Evolutionary conservation across 495 filamentous ascomycete genomes (phyloP).

Genomic region (Bryoglossum gracile): DNA sequence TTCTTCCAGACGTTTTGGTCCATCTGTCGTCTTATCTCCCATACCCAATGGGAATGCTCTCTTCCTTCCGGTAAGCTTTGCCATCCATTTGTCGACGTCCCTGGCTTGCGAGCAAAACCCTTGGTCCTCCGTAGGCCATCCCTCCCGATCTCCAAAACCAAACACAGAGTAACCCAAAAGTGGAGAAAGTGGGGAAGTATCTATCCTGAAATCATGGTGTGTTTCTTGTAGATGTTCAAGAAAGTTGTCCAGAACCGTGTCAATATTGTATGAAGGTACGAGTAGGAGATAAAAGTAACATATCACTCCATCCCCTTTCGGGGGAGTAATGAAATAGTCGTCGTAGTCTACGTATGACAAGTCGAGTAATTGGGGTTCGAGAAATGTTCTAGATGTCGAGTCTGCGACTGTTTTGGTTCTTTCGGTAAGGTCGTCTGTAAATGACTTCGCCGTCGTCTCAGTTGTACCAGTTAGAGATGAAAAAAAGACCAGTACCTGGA

Average conservation of each 20-base stretch:
- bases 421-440: conserved; percentile 45
- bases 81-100: conserved; percentile 91
- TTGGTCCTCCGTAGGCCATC: conserved; percentile 83
- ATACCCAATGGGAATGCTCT: conserved; percentile 76
- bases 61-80: conserved; percentile 75
- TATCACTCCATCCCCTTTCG: conserved; percentile 34
- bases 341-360: conserved; percentile 83
- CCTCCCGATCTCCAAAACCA: conserved; percentile 83
- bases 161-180: conserved; percentile 88
- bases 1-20: conserved; percentile 54
- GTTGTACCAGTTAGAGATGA: conserved; percentile 79
- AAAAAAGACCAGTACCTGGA: conserved; percentile 81
- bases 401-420: conserved; percentile 26
- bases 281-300: conserved; percentile 77
- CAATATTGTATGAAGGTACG: conserved; percentile 86
- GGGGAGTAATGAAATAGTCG: conserved; percentile 71
- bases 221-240: conserved; percentile 80
- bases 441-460: conserved; percentile 53
- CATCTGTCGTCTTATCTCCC: conserved; percentile 75
- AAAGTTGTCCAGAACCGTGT: conserved; percentile 76
- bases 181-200: conserved; percentile 70
- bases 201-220: conserved; percentile 91
- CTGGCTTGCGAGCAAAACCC: conserved; percentile 88
- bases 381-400: conserved; percentile 29
- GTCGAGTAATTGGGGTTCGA: conserved; percentile 64